Evolutionary conservation across 2,329 filamentous ascomycete species (phyloP).

Genomic region (Blastomyces percursus): DNA sequence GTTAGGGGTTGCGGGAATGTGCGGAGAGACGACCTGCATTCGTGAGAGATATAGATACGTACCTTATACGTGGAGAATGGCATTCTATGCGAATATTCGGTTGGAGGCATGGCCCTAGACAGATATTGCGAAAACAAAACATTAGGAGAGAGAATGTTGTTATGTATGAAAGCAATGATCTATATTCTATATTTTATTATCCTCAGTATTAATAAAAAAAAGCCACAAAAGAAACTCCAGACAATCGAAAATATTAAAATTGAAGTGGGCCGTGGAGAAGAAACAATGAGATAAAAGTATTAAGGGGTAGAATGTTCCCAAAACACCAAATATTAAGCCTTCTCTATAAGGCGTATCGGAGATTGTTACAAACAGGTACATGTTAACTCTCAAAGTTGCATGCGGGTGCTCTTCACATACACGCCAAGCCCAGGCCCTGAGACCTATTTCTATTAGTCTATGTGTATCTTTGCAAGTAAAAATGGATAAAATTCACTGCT

Average conservation of each 20-base stretch:
- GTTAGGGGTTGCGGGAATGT: not conserved
- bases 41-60: no score
- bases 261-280: not conserved
- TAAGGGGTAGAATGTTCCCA: not conserved
- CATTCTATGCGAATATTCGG: not conserved
- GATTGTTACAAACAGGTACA: not conserved
- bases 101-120: not conserved
- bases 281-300: not conserved
- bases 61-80: not conserved
- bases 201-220: not conserved
- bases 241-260: no score
- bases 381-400: not conserved
- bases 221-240: not conserved
- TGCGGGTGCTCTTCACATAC: not conserved
- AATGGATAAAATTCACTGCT: not conserved
- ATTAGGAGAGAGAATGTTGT: not conserved
- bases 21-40: not conserved
- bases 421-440: not conserved
- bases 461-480: not conserved
- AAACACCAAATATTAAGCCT: not conserved
- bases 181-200: conserved; percentile 3
- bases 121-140: not conserved
- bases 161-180: not conserved
- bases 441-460: not conserved
- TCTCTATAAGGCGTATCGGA: not conserved